Evolutionary conservation across 495 filamentous ascomycete genomes (phyloP).

Genomic region (Talaromyces trachyspermus): DNA sequence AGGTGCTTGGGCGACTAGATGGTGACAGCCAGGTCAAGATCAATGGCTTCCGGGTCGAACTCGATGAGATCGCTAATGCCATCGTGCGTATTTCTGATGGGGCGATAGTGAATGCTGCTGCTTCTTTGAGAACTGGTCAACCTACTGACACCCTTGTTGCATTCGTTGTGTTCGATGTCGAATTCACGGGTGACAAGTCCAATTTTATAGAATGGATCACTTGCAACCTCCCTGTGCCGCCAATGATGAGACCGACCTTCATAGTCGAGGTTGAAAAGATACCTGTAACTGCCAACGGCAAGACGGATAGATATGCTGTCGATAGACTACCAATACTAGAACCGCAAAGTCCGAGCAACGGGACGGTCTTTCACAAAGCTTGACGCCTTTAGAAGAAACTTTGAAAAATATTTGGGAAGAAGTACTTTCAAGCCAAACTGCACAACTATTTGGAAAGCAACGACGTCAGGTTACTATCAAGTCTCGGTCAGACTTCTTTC

Average conservation of each 20-base stretch:
- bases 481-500: conserved; percentile 29
- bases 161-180: conserved; percentile 13
- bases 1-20: conserved; percentile 21
- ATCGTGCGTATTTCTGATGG: conserved; percentile 21
- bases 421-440: conserved; percentile 9
- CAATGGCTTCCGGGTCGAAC: conserved; percentile 39
- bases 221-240: conserved; percentile 6
- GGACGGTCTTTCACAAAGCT: no score
- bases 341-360: no score
- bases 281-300: conserved; percentile 5
- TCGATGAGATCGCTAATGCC: conserved; percentile 32
- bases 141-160: conserved; percentile 22
- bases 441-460: not conserved
- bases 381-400: no score
- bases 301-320: conserved; percentile 20
- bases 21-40: conserved; percentile 40
- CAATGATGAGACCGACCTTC: not conserved
- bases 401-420: no score
- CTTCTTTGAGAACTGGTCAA: conserved; percentile 13
- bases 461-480: not conserved
- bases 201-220: not conserved
- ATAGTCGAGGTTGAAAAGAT: not conserved
- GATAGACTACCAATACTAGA: not conserved
- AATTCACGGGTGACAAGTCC: not conserved
- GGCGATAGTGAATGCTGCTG: conserved; percentile 18